A percentile compares a stretch with the other conserved stretches of the same genome.
phyloP scores from a whole-genome alignment of 768 basidiomycete genomes.

The Butyriboletus loyo region DNA sequence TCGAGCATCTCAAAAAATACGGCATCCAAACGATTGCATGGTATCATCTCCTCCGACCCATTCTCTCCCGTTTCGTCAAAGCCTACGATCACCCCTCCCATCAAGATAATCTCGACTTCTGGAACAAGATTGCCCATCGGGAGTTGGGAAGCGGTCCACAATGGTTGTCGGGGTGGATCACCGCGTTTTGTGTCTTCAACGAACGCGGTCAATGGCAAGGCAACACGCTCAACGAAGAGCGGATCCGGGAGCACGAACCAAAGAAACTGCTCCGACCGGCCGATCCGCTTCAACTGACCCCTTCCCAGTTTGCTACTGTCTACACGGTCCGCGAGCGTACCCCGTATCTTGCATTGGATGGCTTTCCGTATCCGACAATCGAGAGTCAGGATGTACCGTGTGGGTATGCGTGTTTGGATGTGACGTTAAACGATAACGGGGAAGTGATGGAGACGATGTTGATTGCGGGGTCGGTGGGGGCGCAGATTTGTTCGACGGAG shows the following conservation, averaged over 20 bases:
- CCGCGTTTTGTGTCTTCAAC: slow-evolving; percentile 35
- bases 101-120: slow-evolving; percentile 35
- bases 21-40: slow-evolving; percentile 37
- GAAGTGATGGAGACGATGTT: slow-evolving; percentile 24
- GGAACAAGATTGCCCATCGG: slow-evolving; percentile 35
- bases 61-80: slow-evolving; percentile 36
- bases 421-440: slow-evolving; percentile 30
- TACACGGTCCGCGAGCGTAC: slow-evolving; percentile 22
- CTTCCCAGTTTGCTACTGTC: slow-evolving; percentile 26
- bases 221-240: slow-evolving; percentile 28
- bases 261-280: slow-evolving; percentile 32
- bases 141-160: slow-evolving; percentile 27
- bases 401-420: slow-evolving; percentile 28
- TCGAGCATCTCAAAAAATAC: slow-evolving; percentile 39
- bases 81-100: slow-evolving; percentile 34
- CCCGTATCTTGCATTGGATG: slow-evolving; percentile 25
- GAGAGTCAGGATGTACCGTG: slow-evolving; percentile 28
- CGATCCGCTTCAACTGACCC: slow-evolving; percentile 22
- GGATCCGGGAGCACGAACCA: slow-evolving; percentile 27
- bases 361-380: slow-evolving; percentile 29
- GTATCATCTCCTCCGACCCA: slow-evolving; percentile 39
- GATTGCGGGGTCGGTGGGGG: slow-evolving; percentile 29
- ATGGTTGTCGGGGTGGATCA: slow-evolving; percentile 40
- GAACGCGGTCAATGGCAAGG: slow-evolving; percentile 34
- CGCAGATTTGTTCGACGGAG: slow-evolving; percentile 30